phyloP scores from a whole-genome alignment of 106 monocot genomes.

The Amphibolis antarctica region DNA sequence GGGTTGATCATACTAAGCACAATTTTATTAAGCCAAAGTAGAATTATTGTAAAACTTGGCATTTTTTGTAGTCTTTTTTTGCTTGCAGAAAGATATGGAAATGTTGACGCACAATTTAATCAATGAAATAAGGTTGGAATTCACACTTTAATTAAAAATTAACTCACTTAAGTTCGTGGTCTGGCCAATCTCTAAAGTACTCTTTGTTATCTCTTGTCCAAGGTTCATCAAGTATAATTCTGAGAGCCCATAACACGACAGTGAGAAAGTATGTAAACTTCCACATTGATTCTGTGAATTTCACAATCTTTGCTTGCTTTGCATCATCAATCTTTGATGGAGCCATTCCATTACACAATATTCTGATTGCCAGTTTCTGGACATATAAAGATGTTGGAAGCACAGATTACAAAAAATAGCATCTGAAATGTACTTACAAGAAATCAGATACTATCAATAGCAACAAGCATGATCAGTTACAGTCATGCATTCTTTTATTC shows the following conservation, averaged over 20 bases:
- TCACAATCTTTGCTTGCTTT: conserved; percentile 43
- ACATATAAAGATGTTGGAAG: background rate
- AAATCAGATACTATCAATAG: background rate
- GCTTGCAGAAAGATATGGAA: too few relatives aligned
- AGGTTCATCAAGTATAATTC: conserved; percentile 44
- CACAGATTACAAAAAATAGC: background rate
- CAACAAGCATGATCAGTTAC: too few relatives aligned
- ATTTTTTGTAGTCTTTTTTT: too few relatives aligned
- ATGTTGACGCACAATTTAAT: too few relatives aligned
- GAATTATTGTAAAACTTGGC: too few relatives aligned
- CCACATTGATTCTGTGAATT: conserved; percentile 83
- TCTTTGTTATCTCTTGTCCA: conserved; percentile 55
- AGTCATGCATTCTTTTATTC: too few relatives aligned
- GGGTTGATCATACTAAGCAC: too few relatives aligned
- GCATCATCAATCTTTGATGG: conserved; percentile 27
- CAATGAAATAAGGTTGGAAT: too few relatives aligned
- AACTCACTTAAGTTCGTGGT: conserved; percentile 66
- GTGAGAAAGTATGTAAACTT: conserved; percentile 61
- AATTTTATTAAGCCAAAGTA: too few relatives aligned
- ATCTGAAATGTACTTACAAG: background rate
- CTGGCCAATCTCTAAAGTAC: conserved; percentile 75
- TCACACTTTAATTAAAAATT: background rate
- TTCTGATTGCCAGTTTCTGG: conserved; percentile 38
- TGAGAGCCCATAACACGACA: conserved; percentile 53
- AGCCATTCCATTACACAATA: conserved; percentile 20